Evolutionary conservation across 2,329 filamentous ascomycete species (phyloP), one percentile per base, ranked within the genome.

Genomic region (Dothideomycetes sp.): DNA sequence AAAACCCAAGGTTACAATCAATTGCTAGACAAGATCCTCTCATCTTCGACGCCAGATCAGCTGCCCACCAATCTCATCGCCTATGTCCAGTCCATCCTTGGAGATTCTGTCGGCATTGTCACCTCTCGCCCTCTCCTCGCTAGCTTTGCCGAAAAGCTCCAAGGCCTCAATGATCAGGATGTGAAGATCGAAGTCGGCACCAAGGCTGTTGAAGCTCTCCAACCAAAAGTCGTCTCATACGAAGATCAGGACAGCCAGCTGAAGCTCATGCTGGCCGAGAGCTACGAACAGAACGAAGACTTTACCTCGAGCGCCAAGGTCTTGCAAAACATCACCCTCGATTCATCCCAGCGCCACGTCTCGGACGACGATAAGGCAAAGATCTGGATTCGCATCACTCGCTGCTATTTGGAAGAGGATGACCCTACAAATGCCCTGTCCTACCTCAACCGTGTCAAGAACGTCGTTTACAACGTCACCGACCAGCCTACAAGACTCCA

Each of bases 361-460:
- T 78, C 80, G 19, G 80, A 87, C 57, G 78, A 84, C 53, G 83
- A 89, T 51, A 88, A 87, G 63, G 85, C 86, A 7, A 71, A 73
- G 41, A 76, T 91, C 41, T 96, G 89, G 85, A 82, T 96, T 51
- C 84, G 89, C 45, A 94, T 98, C 57, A 87, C 93, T 57, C 78
- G 91, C 47, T 83, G 93, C 68, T 93, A 91, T 59, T 76, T 98
- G 47, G 89, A 98, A 66, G 85, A 88, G 33, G 89, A 94, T 59
- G 88, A 96, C 64, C 82, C 85, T 7, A 86, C 82, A 1, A 73
- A 76, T 24, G 91, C 91, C 29, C 86, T 93, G 59, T 76, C 74
- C 28, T 94, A 88, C 59, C 73, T 98, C 54, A 95, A 95, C 71
- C 88, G 89, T 62, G 82, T 94, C 62, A 96, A 95, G 66, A 89